Evolutionary conservation across 139 green algal species (phyloP).

Genomic region (Yamagishiella unicocca): DNA sequence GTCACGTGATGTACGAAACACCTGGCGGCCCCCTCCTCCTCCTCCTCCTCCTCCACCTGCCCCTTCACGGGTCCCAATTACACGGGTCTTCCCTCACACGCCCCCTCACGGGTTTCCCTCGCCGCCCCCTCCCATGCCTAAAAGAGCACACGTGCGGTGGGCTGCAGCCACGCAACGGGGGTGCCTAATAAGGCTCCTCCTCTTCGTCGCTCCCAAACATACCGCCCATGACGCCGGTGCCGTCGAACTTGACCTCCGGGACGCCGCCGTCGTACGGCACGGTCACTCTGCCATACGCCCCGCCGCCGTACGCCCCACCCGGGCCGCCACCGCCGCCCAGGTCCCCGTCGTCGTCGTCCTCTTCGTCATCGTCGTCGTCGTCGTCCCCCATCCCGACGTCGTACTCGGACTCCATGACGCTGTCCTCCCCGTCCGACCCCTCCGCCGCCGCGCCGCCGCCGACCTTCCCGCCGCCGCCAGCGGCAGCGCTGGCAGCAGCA

Average conservation of each 20-base stretch:
- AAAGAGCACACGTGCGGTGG: too few relatives aligned
- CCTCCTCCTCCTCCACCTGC: too few relatives aligned
- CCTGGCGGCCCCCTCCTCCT: too few relatives aligned
- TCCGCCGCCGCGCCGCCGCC: neutral
- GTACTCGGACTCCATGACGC: slow-evolving; percentile 27
- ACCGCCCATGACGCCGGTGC: neutral
- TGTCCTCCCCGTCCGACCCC: neutral
- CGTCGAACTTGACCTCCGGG: neutral
- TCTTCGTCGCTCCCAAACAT: slow-evolving; percentile 43
- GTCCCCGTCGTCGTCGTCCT: neutral
- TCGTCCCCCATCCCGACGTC: slow-evolving; percentile 13
- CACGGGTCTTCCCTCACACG: too few relatives aligned
- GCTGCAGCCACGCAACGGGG: neutral
- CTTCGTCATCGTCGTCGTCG: slow-evolving; percentile 21
- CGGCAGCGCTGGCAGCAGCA: neutral
- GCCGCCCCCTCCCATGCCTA: too few relatives aligned
- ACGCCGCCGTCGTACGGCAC: slow-evolving; percentile 32
- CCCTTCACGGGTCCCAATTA: too few relatives aligned
- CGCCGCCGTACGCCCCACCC: neutral
- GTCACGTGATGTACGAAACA: too few relatives aligned
- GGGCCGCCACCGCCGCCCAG: neutral
- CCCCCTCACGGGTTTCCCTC: too few relatives aligned
- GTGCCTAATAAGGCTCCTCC: neutral
- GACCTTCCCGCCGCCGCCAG: neutral
- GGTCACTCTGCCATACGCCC: slow-evolving; percentile 1